A percentile compares a stretch with the other conserved stretches of the same genome.
Conservation (phyloP, 2,329 filamentous ascomycete species). For the Verticillium albo-atrum region DNA sequence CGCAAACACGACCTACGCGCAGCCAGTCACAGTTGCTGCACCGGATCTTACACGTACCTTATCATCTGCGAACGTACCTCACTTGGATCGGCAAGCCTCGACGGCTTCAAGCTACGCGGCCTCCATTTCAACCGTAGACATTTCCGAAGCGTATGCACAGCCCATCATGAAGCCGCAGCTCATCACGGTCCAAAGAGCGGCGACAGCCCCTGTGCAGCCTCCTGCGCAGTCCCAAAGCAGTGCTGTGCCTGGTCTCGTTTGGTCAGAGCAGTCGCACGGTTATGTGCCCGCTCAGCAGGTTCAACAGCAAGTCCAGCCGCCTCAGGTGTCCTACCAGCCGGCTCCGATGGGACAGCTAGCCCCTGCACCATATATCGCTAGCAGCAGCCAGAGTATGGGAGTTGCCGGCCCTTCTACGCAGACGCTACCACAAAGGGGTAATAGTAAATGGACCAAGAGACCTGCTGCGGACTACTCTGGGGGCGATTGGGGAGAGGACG, state of each 20-base stretch:
- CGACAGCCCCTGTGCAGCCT: neutral
- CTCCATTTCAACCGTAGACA: slow-evolving; percentile 17
- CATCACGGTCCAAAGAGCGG: slow-evolving; percentile 6
- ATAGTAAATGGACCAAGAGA: slow-evolving; percentile 18
- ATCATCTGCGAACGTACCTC: neutral
- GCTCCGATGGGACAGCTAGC: neutral
- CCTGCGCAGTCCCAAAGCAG: neutral
- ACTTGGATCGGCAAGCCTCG: neutral
- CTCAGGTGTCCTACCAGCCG: neutral
- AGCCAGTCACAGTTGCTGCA: neutral
- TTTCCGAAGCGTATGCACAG: slow-evolving; percentile 15
- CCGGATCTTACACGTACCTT: neutral
- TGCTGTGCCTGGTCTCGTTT: neutral
- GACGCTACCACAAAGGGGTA: neutral
- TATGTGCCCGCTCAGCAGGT: neutral
- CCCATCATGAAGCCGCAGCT: slow-evolving; percentile 15
- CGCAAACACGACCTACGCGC: neutral
- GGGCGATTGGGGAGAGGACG: slow-evolving; percentile 19
- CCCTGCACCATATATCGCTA: neutral
- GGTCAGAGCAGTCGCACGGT: neutral
- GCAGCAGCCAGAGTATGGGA: neutral
- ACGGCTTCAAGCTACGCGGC: slow-evolving; percentile 10
- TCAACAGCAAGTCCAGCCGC: neutral
- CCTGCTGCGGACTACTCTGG: slow-evolving; percentile 22
- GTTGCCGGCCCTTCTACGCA: neutral